Percentiles rank a stretch among this genome's conserved stretches.
Conservation (phyloP, 208 protist genomes). For the Novymonas esmeraldas region DNA sequence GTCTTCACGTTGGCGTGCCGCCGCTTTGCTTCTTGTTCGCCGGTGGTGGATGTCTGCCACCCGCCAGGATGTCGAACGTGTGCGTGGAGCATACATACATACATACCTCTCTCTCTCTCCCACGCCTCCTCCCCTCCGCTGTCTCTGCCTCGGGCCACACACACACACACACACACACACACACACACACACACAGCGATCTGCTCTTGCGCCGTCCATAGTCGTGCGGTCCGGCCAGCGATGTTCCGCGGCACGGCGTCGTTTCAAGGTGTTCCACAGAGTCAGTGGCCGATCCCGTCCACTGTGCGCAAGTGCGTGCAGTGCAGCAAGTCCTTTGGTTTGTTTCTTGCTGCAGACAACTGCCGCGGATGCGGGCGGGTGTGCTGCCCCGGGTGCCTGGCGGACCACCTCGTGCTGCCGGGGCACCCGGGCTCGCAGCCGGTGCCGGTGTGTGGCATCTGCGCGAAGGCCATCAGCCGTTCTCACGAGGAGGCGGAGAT, state of each 20-base stretch:
- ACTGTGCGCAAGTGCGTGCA: conserved; percentile 35
- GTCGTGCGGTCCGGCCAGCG: too few relatives aligned
- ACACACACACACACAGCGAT: not conserved
- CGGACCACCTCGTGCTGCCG: conserved; percentile 45
- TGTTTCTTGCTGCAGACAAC: conserved; percentile 42
- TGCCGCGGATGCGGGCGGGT: conserved; percentile 64
- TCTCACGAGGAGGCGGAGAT: conserved; percentile 47
- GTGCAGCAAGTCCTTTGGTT: conserved; percentile 51
- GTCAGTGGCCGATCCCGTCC: conserved; percentile 43
- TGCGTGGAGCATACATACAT: too few relatives aligned
- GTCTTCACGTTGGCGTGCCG: too few relatives aligned
- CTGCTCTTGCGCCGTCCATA: not conserved
- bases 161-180: too few relatives aligned
- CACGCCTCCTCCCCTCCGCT: too few relatives aligned
- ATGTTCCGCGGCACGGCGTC: not conserved
- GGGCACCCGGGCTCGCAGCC: conserved; percentile 36
- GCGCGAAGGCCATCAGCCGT: conserved; percentile 41
- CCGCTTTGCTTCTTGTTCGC: too few relatives aligned
- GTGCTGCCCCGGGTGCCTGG: conserved; percentile 57
- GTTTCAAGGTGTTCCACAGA: conserved; percentile 41
- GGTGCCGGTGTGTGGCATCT: conserved; percentile 55
- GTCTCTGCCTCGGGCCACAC: too few relatives aligned
- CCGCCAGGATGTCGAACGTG: too few relatives aligned
- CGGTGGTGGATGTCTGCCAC: too few relatives aligned
- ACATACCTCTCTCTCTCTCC: too few relatives aligned